Base-by-base conservation (phyloP, 176 grass and related monocot genomes). In the Carex scoparia region DNA sequence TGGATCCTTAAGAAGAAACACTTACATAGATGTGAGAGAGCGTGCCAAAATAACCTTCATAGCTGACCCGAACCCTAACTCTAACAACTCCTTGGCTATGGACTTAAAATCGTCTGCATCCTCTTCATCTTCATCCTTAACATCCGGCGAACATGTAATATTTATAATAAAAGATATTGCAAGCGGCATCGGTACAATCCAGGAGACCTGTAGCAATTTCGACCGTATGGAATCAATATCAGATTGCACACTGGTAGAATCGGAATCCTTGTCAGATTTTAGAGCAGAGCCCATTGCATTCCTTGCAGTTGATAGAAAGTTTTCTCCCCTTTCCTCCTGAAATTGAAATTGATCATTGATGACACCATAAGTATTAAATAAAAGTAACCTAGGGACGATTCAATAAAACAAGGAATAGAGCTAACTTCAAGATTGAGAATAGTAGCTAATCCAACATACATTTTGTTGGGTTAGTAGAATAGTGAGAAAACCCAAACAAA, bases 11-110 rank as follows among this genome's bases (percentile, higher is more conserved):
- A 55, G 32, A 77, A 55, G 23, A 77, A 77, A 3, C 84, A 93
- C 95, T 95, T 79, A 98, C 95, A 90, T 86, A 48, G 91, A 93
- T 15, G 89, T 98, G 69, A 98, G 71, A 62, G 89, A 81, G 30
- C 92, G 91, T 84, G 95, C 91, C 46, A 98, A 87, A 82, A 95
- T 89, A 90, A 95, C 93, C 85, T 98, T 98, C 56, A 98, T 68
- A 15, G 89, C 95, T 66, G 89, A 83, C 66, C 91, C 89, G 35
- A 95, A 55, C 82, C 94, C 93, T 59, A 98, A 88, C 66, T 85
- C 89, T 46, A 89, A 91, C 38, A 98, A 64, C 84, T 93, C 95
- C 60, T 91, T 44, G 80, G 88, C 49, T 92, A 46, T 82, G 89
- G 90, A 51, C 87, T 64, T 40, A 94, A 68, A 54, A 81, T 81